Conservation (phyloP, 768 basidiomycete genomes). For the Lactarius deliciosus region DNA sequence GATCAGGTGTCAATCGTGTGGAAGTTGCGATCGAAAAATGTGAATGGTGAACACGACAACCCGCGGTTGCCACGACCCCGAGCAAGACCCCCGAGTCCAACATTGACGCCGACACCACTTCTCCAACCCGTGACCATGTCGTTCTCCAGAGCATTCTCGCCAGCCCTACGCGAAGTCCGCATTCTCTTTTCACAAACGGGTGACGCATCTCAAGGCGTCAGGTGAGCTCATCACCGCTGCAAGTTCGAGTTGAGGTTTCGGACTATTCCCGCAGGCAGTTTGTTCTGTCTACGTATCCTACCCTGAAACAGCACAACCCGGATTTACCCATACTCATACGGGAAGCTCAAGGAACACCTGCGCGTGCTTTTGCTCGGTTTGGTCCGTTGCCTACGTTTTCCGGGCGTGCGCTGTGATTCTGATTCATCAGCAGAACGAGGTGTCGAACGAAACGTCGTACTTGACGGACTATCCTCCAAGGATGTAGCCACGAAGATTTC, state of each 20-base stretch:
- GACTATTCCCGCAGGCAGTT: slow-evolving; percentile 57
- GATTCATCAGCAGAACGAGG: slow-evolving; percentile 59
- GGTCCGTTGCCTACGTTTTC: slow-evolving; percentile 50
- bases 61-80: slow-evolving; percentile 8
- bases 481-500: slow-evolving; percentile 73
- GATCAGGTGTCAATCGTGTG: not conserved
- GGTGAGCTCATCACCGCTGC: slow-evolving; percentile 45
- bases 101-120: not conserved
- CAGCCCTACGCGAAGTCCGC: slow-evolving; percentile 77
- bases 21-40: slow-evolving; percentile 18
- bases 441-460: slow-evolving; percentile 74
- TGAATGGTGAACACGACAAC: slow-evolving; percentile 10
- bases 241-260: not conserved
- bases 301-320: slow-evolving; percentile 80
- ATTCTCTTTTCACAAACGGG: slow-evolving; percentile 79
- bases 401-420: not conserved
- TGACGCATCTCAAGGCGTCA: slow-evolving; percentile 72
- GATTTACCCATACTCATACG: slow-evolving; percentile 83
- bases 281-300: slow-evolving; percentile 68
- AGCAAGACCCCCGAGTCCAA: not conserved
- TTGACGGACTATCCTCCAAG: slow-evolving; percentile 69
- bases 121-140: slow-evolving; percentile 33
- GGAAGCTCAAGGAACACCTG: slow-evolving; percentile 76
- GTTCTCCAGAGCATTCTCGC: slow-evolving; percentile 72
- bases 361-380: slow-evolving; percentile 81